Evolutionary conservation across 768 basidiomycete genomes (phyloP).

Genomic region (Suillus placidus): DNA sequence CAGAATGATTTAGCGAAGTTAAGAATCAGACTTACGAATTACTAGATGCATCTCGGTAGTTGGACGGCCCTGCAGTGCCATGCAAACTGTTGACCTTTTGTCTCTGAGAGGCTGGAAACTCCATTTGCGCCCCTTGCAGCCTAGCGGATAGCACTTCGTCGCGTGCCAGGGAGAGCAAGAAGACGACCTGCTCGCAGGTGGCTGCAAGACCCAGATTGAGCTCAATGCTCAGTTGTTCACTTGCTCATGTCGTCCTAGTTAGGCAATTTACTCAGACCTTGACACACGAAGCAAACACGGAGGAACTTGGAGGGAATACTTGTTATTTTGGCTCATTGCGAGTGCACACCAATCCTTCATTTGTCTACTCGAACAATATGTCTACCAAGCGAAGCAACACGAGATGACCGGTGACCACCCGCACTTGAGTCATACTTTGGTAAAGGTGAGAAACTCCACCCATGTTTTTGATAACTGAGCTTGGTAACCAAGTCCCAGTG

Average conservation of each 20-base stretch:
- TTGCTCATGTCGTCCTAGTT: slow-evolving; percentile 2
- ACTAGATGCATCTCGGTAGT: slow-evolving; percentile 35
- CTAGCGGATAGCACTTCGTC: not conserved
- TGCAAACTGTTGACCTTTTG: slow-evolving; percentile 15
- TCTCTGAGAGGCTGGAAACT: slow-evolving; percentile 12
- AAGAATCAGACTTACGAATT: slow-evolving; percentile 16
- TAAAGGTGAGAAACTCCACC: not conserved
- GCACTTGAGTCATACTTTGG: not conserved
- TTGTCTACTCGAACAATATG: not conserved
- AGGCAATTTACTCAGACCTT: not conserved
- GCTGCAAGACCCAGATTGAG: slow-evolving; percentile 4
- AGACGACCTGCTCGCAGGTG: slow-evolving; percentile 3
- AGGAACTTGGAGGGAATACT: not conserved
- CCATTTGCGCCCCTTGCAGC: not conserved
- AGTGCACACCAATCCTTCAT: not conserved
- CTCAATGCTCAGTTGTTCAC: slow-evolving; percentile 4
- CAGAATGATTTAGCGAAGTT: slow-evolving; percentile 12
- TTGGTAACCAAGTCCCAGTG: not conserved
- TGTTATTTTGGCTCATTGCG: not conserved
- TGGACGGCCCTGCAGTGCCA: slow-evolving; percentile 19
- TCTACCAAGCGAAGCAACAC: not conserved
- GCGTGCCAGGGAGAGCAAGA: not conserved
- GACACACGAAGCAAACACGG: not conserved
- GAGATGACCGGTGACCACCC: not conserved
- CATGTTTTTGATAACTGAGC: not conserved